A percentile compares a stretch with the other conserved stretches of the same genome.
phyloP scores from a whole-genome alignment of 2,329 filamentous ascomycete species.

The Coniochaeta prunicola region DNA sequence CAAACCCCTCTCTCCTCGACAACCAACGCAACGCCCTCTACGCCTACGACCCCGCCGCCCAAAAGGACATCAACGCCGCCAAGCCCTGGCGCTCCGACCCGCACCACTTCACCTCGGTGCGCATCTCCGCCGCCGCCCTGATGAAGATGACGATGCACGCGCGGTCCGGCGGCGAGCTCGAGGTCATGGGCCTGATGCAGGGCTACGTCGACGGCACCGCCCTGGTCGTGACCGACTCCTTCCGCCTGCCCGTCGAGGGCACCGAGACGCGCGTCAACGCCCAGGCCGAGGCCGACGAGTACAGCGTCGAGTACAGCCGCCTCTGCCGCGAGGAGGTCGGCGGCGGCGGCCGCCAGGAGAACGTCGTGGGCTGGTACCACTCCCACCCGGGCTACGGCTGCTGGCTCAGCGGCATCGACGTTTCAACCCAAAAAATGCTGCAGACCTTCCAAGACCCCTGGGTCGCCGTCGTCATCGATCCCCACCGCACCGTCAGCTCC shows the following conservation, averaged over 20 bases:
- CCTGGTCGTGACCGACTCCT: conserved; percentile 89
- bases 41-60: conserved; percentile 62
- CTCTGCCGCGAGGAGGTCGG: conserved; percentile 59
- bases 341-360: conserved; percentile 61
- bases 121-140: conserved; percentile 87
- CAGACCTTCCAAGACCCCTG: conserved; percentile 86
- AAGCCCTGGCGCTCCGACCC: conserved; percentile 74
- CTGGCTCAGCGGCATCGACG: conserved; percentile 96
- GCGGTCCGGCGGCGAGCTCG: conserved; percentile 82
- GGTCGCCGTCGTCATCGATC: conserved; percentile 92
- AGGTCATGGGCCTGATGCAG: conserved; percentile 98
- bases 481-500: conserved; percentile 87
- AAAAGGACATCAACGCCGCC: conserved; percentile 56
- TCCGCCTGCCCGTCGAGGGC: conserved; percentile 89
- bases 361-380: conserved; percentile 97
- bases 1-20: conserved; percentile 77
- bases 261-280: conserved; percentile 99
- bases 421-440: conserved; percentile 78
- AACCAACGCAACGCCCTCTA: conserved; percentile 86
- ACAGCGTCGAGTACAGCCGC: conserved; percentile 81
- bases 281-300: conserved; percentile 92
- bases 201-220: conserved; percentile 81
- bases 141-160: conserved; percentile 99
- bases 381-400: conserved; percentile 96
- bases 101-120: conserved; percentile 86